These are phyloP conservation scores for Fusarium sp. DNA, from an alignment of 2,329 filamentous ascomycete species.

Conservation along the genomic window DNA sequence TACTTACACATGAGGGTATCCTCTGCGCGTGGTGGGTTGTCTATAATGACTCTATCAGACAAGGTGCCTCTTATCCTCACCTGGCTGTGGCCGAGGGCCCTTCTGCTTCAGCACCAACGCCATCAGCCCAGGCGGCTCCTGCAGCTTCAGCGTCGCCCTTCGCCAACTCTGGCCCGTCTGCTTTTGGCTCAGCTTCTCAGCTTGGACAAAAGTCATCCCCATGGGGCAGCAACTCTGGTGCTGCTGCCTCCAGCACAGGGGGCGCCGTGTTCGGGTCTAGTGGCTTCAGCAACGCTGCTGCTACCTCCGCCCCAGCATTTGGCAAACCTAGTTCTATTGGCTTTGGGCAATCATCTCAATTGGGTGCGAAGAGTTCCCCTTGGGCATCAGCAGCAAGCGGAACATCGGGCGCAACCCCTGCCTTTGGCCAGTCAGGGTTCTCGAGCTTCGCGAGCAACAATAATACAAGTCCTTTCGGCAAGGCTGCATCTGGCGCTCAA, in stretches of 20 bases:
- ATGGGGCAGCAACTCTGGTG: slow-evolving; percentile 59
- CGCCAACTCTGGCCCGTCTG: slow-evolving; percentile 48
- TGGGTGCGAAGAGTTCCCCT: slow-evolving; percentile 65
- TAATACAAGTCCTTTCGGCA: slow-evolving; percentile 56
- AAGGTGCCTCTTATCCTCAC: slow-evolving; percentile 79
- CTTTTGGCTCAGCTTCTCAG: slow-evolving; percentile 60
- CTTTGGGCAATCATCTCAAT: slow-evolving; percentile 66
- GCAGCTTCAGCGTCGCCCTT: slow-evolving; percentile 53
- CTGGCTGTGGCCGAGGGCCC: slow-evolving; percentile 65
- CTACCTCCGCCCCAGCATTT: slow-evolving; percentile 61
- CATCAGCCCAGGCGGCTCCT: slow-evolving; percentile 48
- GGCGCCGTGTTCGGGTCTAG: slow-evolving; percentile 61
- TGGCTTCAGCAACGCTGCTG: slow-evolving; percentile 57
- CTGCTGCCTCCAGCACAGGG: slow-evolving; percentile 50
- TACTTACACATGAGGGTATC: slow-evolving; percentile 89
- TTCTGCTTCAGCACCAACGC: slow-evolving; percentile 49
- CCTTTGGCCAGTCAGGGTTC: slow-evolving; percentile 70
- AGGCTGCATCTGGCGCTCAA: slow-evolving; percentile 45
- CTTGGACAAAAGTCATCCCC: slow-evolving; percentile 66
- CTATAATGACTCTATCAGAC: slow-evolving; percentile 86
- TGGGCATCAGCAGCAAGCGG: slow-evolving; percentile 59
- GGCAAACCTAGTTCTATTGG: slow-evolving; percentile 62
- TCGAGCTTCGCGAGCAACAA: slow-evolving; percentile 56
- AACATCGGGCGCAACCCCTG: slow-evolving; percentile 51
- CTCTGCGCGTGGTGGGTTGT: slow-evolving; percentile 92